phyloP scores from a whole-genome alignment of 164 flowering plant genomes.

The Tinospora cordifolia region DNA sequence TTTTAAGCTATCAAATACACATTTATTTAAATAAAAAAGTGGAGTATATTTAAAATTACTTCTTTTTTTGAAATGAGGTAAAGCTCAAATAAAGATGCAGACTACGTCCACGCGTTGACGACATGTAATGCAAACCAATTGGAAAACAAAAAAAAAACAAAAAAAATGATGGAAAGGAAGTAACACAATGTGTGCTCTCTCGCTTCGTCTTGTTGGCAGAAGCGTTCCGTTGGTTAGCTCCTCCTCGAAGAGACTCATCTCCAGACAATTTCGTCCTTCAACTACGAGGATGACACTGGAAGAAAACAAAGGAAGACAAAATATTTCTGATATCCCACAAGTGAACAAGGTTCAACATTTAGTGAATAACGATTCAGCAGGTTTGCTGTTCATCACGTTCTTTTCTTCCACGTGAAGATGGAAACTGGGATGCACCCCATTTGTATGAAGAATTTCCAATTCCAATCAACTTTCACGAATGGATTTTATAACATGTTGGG shows the following conservation, averaged over 20 bases:
- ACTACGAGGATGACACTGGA: slow-evolving; percentile 6
- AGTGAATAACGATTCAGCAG: slow-evolving; percentile 7
- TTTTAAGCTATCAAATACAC: no score
- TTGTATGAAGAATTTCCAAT: not conserved
- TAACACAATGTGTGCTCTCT: slow-evolving; percentile 1
- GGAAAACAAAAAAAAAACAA: no score
- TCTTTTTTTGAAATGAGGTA: no score
- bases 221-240: no score
- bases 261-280: not conserved
- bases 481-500: no score
- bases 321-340: not conserved
- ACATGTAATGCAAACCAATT: no score
- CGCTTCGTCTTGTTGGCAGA: not conserved
- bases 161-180: no score
- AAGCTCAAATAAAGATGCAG: no score
- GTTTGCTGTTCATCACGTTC: not conserved
- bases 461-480: not conserved
- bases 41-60: no score
- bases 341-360: slow-evolving; percentile 4
- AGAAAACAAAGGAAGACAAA: not conserved
- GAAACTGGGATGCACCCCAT: not conserved
- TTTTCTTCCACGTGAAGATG: not conserved
- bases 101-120: no score
- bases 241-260: not conserved
- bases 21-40: no score